Conservation (phyloP, 73 alveolate species). For the Tetrahymena thermophila region DNA sequence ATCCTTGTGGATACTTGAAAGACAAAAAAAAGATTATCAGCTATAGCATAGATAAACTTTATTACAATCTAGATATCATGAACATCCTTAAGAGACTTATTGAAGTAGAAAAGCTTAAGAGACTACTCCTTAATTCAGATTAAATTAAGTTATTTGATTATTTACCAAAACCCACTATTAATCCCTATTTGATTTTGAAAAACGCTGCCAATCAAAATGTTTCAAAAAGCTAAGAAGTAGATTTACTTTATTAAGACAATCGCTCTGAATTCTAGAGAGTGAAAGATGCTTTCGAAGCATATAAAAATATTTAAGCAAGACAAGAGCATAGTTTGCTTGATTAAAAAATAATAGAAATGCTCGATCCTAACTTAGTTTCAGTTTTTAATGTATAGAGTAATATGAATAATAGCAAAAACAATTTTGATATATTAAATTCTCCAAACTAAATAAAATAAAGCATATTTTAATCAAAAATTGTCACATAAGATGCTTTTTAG, state of each 20-base stretch:
- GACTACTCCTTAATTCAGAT: neutral
- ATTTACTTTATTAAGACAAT: neutral
- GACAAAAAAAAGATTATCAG: neutral
- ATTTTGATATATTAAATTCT: neutral
- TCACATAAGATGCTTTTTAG: neutral
- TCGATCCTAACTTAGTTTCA: neutral
- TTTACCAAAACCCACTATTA: slow-evolving; percentile 25
- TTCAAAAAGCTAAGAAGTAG: neutral
- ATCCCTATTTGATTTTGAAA: neutral
- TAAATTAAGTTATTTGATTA: slow-evolving; percentile 31
- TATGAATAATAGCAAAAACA: neutral
- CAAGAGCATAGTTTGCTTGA: neutral
- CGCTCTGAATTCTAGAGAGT: neutral
- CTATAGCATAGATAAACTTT: slow-evolving; percentile 10
- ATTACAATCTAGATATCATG: slow-evolving; percentile 6
- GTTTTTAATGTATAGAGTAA: neutral
- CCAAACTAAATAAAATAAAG: neutral
- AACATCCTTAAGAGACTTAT: slow-evolving; percentile 5
- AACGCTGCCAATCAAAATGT: neutral
- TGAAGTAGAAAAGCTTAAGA: slow-evolving; percentile 29
- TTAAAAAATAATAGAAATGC: neutral
- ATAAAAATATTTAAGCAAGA: neutral
- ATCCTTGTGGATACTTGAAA: neutral
- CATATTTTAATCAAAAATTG: neutral
- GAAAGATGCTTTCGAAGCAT: neutral